A percentile compares a stretch with the other conserved stretches of the same genome.
These are phyloP conservation scores for Metschnikowia amazonensis DNA, from an alignment of 805 yeast species.

Conservation along the genomic window DNA sequence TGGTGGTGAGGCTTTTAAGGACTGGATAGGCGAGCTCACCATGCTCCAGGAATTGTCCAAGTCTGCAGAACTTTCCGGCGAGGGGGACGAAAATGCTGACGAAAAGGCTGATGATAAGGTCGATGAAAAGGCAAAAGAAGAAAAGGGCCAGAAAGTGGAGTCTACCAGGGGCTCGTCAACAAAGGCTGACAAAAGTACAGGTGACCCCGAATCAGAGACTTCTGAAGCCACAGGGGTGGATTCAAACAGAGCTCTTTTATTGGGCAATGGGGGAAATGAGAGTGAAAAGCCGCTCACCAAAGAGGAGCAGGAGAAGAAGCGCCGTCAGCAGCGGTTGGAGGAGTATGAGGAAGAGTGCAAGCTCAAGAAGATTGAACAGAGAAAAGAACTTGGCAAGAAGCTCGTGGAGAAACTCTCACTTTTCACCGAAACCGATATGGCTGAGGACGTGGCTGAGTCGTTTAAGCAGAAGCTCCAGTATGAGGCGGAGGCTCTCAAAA, in stretches of 20 bases:
- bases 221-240: background rate
- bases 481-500: constrained; percentile 79
- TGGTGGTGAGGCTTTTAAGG: constrained; percentile 86
- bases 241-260: constrained; percentile 11
- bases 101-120: background rate
- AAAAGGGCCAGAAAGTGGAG: background rate
- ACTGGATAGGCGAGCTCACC: constrained; percentile 49
- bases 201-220: background rate
- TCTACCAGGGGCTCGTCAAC: background rate
- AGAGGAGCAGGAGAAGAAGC: constrained; percentile 43
- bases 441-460: constrained; percentile 39
- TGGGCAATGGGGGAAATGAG: constrained; percentile 15
- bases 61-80: constrained; percentile 41
- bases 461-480: constrained; percentile 64
- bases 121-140: background rate
- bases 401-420: constrained; percentile 46
- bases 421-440: constrained; percentile 42
- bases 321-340: constrained; percentile 50
- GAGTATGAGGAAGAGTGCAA: constrained; percentile 75
- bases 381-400: constrained; percentile 57
- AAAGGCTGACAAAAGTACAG: background rate
- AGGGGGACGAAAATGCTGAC: constrained; percentile 17
- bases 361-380: constrained; percentile 59
- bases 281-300: constrained; percentile 17
- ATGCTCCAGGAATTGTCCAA: constrained; percentile 39